Base-by-base conservation (phyloP, 257 asterid genomes). In the Dorcoceras hygrometricum region DNA sequence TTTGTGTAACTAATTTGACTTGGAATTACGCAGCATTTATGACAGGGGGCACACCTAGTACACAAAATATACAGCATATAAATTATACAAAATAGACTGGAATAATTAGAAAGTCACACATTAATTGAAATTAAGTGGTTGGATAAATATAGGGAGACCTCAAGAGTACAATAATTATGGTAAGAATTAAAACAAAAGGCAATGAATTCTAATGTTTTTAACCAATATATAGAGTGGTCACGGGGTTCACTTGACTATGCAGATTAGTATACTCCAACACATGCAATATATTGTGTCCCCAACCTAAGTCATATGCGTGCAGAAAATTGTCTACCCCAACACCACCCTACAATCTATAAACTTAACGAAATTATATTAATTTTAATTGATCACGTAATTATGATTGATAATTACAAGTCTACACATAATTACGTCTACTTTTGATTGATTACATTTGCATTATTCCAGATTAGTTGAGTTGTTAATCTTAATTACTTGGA, bases 161-260 rank as follows among this genome's bases (percentile, higher is more conserved):
- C 50, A 39, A 39, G 18, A 46, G 53, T 46, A 14, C 20, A 46
- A 46, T 46, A 46, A 46, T 46, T 46, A 46, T 16, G 5, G 16
- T 46, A 46, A 46, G 0, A 46, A 46, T 46, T 46, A 46, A 11
- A 46, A 14, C 51, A 12, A 46, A 16, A 46, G 20, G 53, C 8
- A 46, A 46, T 0, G 53, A 46, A 46, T 46, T 14, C 8, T 46
- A 46, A 14, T 16, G 53, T 46, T 16, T 14, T 46, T 14, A 34
- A 34, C 1, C 1, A 29, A 29, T 29, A 28, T 28, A 28, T 28
- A 46, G 53, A 46, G 20, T 46, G 53, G 53, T 46, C 53, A 46
- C 53, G 53, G 53, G 53, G 20, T 46, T 46, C 53, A 46, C 53
- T 46, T 46, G 53, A 46, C 53, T 46, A 46, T 46, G 53, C 53